Conservation (phyloP, 345 rosid species). For the Garcia nutans region DNA sequence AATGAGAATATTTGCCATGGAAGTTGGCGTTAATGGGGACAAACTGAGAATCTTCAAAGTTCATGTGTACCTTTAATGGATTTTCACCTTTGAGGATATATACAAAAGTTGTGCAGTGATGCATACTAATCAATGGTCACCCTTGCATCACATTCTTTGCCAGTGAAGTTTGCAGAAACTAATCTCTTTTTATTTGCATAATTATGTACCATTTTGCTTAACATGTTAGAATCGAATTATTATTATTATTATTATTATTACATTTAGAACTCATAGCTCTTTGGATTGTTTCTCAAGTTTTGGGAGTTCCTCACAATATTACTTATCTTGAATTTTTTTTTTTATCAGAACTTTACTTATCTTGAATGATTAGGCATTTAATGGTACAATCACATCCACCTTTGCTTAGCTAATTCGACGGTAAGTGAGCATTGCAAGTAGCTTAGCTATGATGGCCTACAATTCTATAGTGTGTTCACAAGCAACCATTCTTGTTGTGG, state of each 20-base stretch:
- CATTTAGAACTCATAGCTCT: not conserved
- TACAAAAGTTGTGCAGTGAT: slow-evolving; percentile 12
- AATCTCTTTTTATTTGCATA: not conserved
- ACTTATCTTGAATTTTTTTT: not conserved
- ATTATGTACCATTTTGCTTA: not conserved
- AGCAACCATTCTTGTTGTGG: not conserved
- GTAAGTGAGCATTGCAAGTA: not conserved
- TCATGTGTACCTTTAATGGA: slow-evolving; percentile 3
- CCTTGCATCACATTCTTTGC: slow-evolving; percentile 17
- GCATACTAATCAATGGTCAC: slow-evolving; percentile 7
- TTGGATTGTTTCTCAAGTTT: not conserved
- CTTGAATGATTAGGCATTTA: not conserved
- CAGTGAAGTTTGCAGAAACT: slow-evolving; percentile 3
- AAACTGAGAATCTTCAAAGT: slow-evolving; percentile 32
- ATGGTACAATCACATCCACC: not conserved
- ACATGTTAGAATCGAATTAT: not conserved
- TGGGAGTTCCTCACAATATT: not conserved
- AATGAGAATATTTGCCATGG: slow-evolving; percentile 33
- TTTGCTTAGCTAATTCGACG: not conserved
- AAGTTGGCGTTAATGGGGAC: slow-evolving; percentile 24
- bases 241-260: too few species aligned
- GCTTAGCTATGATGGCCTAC: not conserved
- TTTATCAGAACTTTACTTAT: too few species aligned
- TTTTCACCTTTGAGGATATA: slow-evolving; percentile 9
- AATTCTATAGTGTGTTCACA: not conserved